Base-by-base conservation (phyloP, 2,329 filamentous ascomycete genomes). In the Magnaporthiopsis rhizophila region DNA sequence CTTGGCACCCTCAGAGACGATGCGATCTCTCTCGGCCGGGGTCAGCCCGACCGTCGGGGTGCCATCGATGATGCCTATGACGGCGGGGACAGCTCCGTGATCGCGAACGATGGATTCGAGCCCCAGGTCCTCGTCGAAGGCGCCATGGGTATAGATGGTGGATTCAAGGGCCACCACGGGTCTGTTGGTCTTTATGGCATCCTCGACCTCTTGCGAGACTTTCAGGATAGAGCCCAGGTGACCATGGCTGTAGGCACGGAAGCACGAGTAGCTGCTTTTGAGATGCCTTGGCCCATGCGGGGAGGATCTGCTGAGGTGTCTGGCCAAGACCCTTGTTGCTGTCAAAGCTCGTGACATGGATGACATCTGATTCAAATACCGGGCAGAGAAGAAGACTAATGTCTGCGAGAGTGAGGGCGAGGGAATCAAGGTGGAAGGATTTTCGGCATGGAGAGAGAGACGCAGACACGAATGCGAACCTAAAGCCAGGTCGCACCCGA, bases 121-220 rank as follows among this genome's bases (percentile, higher is more conserved):
- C 60, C 89, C 83, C 26, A 86, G 78, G 59, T 83, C 81, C 45
- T 86, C 84, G n/a, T 91, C 91, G 18, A 99, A 81, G 28, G 89
- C 87, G 57, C 92, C 93, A 77, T 99, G 95, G 1, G 95, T 99
- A 76, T 99, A 98, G 70, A 99, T 98, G 5, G 95, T 97, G 2
- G 91, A 92, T 76, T 99, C 95, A 5, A 99, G 83, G 21, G 94
- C 95, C 13, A 99, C 93, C 4, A 99, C 88, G 0, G 95, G 94
- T 71, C 86, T 88, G 65, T 88, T 87, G 15, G 86, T 84, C 58
- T 85, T 81, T 61, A 97, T 75, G 56, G 93, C 94, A 72, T 92
- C 86, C 63, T 82, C 80, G 15, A 99, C 89, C 76, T 98, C 94
- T 62, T 94, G 89, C 0, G 91, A 93, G 58, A 97, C 81, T 28